Percentiles rank a stretch among this genome's conserved stretches.
Evolutionary conservation across 768 basidiomycete genomes (phyloP).

Genomic region (Peribolospora baueri): DNA sequence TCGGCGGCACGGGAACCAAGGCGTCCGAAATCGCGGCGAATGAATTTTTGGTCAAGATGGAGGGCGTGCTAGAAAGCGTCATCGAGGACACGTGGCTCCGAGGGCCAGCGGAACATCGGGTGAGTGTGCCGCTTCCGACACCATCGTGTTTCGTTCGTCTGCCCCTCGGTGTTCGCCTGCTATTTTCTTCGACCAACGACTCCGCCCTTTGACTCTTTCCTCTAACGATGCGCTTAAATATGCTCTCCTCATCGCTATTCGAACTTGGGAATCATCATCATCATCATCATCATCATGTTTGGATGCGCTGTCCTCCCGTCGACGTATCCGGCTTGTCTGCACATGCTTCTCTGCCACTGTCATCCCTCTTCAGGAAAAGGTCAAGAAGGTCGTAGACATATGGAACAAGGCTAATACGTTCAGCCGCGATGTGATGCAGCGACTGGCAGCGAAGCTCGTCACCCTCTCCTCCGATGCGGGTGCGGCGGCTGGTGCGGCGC

Average conservation of each 20-base stretch:
- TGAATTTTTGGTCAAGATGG: constrained; percentile 57
- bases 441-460: constrained; percentile 37
- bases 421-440: constrained; percentile 45
- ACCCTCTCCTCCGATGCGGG: neutral
- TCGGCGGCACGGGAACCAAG: too few species aligned
- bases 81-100: constrained; percentile 57
- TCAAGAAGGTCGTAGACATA: constrained; percentile 89
- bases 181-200: too few species aligned
- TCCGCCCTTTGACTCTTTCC: too few species aligned
- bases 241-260: neutral
- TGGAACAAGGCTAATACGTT: constrained; percentile 86
- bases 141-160: neutral
- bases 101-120: constrained; percentile 52
- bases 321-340: constrained; percentile 16
- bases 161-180: too few species aligned
- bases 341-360: neutral
- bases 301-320: constrained; percentile 21
- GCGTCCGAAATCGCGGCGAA: neutral
- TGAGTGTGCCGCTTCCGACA: constrained; percentile 28
- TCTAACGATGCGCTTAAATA: neutral
- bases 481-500: neutral
- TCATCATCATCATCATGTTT: constrained; percentile 20
- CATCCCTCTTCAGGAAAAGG: constrained; percentile 48
- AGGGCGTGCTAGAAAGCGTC: constrained; percentile 69
- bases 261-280: constrained; percentile 12